Evolutionary conservation across 129 eudicot genomes (phyloP).

Genomic region (Cynara cardunculus): DNA sequence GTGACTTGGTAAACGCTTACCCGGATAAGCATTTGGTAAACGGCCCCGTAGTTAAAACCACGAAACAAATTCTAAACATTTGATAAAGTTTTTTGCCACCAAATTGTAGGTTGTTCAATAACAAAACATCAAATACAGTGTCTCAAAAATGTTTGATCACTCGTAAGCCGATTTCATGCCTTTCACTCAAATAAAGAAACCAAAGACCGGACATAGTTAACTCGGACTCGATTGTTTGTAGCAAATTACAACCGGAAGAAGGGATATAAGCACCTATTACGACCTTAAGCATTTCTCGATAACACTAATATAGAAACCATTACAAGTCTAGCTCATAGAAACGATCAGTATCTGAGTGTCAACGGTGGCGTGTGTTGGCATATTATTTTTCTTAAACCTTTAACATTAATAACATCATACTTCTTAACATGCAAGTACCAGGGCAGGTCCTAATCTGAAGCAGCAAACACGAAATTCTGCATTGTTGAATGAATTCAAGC

Average conservation of each 20-base stretch:
- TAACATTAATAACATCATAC: constrained; percentile 9
- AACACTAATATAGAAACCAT: not conserved
- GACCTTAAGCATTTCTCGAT: not conserved
- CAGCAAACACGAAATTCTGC: constrained; percentile 4
- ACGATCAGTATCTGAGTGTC: not conserved
- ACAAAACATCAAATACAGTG: not conserved
- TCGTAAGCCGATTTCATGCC: not conserved
- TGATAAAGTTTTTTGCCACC: too few relatives aligned
- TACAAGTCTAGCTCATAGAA: not conserved
- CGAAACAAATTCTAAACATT: too few relatives aligned
- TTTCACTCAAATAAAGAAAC: not conserved
- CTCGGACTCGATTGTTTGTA: not conserved
- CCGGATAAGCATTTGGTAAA: too few relatives aligned
- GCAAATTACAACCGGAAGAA: not conserved
- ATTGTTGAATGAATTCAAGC: constrained; percentile 1
- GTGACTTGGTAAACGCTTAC: too few relatives aligned
- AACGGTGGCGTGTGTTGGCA: not conserved
- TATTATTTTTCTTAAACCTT: constrained; percentile 5
- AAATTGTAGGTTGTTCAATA: not conserved
- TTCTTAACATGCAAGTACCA: not conserved
- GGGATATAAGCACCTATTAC: not conserved
- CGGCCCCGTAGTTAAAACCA: not conserved
- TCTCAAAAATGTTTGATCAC: not conserved
- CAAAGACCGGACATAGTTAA: not conserved
- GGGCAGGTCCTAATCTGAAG: not conserved